These are phyloP conservation scores for Mortierella claussenii DNA, from an alignment of 192 early-diverging fungal genomes.

Conservation along the genomic window DNA sequence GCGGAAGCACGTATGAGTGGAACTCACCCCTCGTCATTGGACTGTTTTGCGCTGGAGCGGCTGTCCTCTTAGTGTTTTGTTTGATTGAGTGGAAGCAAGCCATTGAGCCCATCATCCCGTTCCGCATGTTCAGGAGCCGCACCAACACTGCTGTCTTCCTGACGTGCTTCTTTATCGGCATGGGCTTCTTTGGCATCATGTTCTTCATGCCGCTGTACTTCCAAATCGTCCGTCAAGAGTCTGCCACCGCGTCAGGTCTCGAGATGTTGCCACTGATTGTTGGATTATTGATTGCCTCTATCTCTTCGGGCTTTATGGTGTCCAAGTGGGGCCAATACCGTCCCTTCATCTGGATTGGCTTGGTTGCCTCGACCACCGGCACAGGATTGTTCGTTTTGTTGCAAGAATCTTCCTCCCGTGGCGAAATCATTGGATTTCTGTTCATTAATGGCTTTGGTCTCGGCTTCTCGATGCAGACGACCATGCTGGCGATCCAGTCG, in stretches of 20 bases:
- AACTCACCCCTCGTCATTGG: slow-evolving; percentile 63
- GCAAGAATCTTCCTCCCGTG: slow-evolving; percentile 52
- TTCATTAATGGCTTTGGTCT: slow-evolving; percentile 78
- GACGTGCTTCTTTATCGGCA: slow-evolving; percentile 53
- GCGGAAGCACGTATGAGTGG: slow-evolving; percentile 79
- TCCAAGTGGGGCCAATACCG: slow-evolving; percentile 65
- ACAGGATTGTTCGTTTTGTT: slow-evolving; percentile 67
- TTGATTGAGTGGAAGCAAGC: slow-evolving; percentile 72
- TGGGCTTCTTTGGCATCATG: slow-evolving; percentile 61
- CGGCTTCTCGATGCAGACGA: slow-evolving; percentile 77
- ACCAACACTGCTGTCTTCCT: slow-evolving; percentile 56
- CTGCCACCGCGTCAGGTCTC: slow-evolving; percentile 76
- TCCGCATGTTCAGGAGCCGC: slow-evolving; percentile 64
- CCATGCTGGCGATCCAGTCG: slow-evolving; percentile 76
- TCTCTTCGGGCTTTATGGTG: slow-evolving; percentile 71
- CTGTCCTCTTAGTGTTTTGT: slow-evolving; percentile 63
- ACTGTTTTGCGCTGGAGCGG: slow-evolving; percentile 62
- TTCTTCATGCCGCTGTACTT: slow-evolving; percentile 83
- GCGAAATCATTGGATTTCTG: slow-evolving; percentile 68
- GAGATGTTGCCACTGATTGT: slow-evolving; percentile 81
- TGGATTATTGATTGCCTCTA: slow-evolving; percentile 68
- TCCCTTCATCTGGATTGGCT: slow-evolving; percentile 71
- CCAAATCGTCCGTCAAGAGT: slow-evolving; percentile 63
- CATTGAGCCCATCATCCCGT: slow-evolving; percentile 76
- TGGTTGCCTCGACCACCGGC: slow-evolving; percentile 66